Base-by-base conservation (phyloP, 305 asterid genomes). In the Rubia peregrina region DNA sequence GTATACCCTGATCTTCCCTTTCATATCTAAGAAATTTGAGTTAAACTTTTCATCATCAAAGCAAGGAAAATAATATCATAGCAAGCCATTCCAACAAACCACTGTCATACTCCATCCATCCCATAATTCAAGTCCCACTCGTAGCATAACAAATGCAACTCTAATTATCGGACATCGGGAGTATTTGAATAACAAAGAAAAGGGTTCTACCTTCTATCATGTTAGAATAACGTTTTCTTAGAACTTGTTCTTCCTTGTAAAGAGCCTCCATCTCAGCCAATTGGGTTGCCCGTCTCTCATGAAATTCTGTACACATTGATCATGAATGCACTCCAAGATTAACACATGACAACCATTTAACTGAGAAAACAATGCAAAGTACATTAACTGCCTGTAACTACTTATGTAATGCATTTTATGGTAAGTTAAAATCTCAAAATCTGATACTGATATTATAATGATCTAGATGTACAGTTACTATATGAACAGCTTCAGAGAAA, bases 221-320 rank as follows among this genome's bases (percentile, higher is more conserved):
- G 83, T 94, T 94, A 72, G 88, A 94, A 24, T 89, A 94, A 66
- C 92, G 83, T 77, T 94, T 94, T 80, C 99, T 83, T 77, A 89
- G 69, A 68, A 91, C 85, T 85, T 88, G 96, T 78, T 94, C 99
- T 80, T 94, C 99, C 80, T 86, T 92, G 78, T 94, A 94, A 75
- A 91, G 98, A 64, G 87, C 66, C 81, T 91, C 96, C 90, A 88
- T 89, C 86, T 94, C 99, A 72, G 93, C 94, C 78, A 94, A 82
- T 78, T 91, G 99, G 76, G 90, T 85, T 66, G 90, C 96, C 90
- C 91, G 99, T 96, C 88, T 89, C 82, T 88, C 89, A 80, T n/a
- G n/a, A n/a, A n/a, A n/a, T n/a, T n/a, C n/a, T 26, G 30, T 26
- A 26, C 30, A 26, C 30, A 26, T 26, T 26, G 30, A 26, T 26